phyloP scores from a whole-genome alignment of 768 basidiomycete genomes.

The Lactarius hatsudake region DNA sequence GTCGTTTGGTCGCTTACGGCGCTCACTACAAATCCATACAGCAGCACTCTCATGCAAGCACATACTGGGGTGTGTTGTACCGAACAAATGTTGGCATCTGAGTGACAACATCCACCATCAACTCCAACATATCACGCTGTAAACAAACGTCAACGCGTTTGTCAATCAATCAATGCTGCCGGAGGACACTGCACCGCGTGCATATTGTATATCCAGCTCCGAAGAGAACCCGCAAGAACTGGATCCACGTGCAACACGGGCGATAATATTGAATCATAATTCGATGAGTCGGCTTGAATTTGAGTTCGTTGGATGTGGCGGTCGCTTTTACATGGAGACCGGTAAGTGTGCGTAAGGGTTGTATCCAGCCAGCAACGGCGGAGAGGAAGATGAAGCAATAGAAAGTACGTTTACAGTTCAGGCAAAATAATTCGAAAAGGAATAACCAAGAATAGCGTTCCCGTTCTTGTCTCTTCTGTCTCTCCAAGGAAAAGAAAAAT shows the following conservation, averaged over 20 bases:
- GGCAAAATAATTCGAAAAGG: not conserved
- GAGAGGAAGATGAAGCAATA: slow-evolving; percentile 5
- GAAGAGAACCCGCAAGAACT: not conserved
- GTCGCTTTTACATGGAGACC: not conserved
- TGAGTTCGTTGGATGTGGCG: not conserved
- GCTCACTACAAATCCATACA: not conserved
- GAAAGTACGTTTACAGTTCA: not conserved
- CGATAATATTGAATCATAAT: not conserved
- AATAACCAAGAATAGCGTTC: slow-evolving; percentile 1
- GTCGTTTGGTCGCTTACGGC: not conserved
- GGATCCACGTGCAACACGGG: not conserved
- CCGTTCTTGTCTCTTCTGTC: not conserved
- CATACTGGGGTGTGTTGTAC: too few relatives aligned
- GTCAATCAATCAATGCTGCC: not conserved
- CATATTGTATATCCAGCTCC: not conserved
- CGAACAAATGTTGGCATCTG: not conserved
- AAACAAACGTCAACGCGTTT: not conserved
- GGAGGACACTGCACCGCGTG: not conserved
- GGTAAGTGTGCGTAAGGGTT: not conserved
- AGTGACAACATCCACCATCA: not conserved
- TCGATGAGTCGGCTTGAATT: not conserved
- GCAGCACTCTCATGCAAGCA: not conserved
- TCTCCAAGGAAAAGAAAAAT: not conserved
- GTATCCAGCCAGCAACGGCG: not conserved
- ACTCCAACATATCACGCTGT: not conserved